Conservation (phyloP, 352 stramenopile genomes). For the Stephanocyclus meneghinianus region DNA sequence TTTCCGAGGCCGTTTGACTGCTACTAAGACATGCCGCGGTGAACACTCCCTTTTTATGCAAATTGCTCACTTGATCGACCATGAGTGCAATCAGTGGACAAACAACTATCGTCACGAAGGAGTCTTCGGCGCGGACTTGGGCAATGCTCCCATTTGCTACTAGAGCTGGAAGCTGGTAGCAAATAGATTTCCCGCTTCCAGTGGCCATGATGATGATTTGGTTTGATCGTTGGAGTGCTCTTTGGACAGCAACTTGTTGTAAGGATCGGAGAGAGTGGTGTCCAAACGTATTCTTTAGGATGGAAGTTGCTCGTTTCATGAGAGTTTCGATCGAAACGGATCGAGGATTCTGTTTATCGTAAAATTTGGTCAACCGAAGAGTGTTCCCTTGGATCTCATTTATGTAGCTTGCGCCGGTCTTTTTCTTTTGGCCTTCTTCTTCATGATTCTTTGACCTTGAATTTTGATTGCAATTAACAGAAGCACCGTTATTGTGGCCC, state of each 20-base stretch:
- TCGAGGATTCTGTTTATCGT: neutral
- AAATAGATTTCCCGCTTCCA: constrained; percentile 96
- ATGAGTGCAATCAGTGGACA: constrained; percentile 99
- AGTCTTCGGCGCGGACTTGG: constrained; percentile 35
- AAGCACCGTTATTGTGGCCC: neutral
- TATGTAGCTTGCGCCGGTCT: neutral
- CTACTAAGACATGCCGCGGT: constrained; percentile 75
- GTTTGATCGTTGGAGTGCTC: constrained; percentile 48
- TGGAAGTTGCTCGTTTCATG: constrained; percentile 23
- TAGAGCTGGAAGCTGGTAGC: constrained; percentile 88
- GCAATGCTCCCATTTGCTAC: constrained; percentile 70
- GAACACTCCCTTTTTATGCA: constrained; percentile 88
- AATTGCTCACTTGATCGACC: constrained; percentile 94
- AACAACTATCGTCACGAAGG: constrained; percentile 93
- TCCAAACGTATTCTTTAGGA: constrained; percentile 60
- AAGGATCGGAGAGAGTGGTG: constrained; percentile 58
- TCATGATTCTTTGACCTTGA: neutral
- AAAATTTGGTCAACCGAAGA: neutral
- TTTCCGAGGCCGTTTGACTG: constrained; percentile 54
- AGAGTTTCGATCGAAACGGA: constrained; percentile 22
- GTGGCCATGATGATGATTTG: constrained; percentile 96
- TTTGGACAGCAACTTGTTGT: constrained; percentile 62
- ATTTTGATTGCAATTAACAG: neutral
- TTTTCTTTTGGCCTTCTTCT: neutral
- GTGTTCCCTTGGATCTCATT: neutral